Base-by-base conservation (phyloP, 441 rosid genomes). In the Gossypium gossypioides region DNA sequence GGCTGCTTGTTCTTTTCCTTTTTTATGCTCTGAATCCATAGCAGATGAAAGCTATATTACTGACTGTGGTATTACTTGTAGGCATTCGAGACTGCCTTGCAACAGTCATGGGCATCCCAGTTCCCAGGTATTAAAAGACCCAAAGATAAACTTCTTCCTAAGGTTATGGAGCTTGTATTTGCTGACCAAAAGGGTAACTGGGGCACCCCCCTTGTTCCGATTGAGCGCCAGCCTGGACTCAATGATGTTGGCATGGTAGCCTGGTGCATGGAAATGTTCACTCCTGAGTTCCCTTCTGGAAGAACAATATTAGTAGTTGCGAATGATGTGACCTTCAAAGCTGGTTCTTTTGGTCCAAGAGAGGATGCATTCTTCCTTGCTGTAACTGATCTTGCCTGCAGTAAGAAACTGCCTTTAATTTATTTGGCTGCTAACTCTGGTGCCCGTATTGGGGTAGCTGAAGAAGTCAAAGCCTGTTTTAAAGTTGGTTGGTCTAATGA, bases 401-500 rank as follows among this genome's bases (percentile, higher is more conserved):
- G 81, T 57, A 84, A 87, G 86, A 96, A 90, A 81, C 84, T 96
- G 73, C 99, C 99, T 54, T 75, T 96, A 68, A 89, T 96, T 72
- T 96, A 96, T 85, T 81, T 96, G 87, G 99, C 99, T 25, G 99
- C 95, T 46, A 96, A 96, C 76, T 96, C 99, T 52, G 99, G 99
- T 74, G 99, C 99, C 4, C 94, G 99, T 29, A 89, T 96, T 52
- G 99, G 99, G 8, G 95, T 89, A 22, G 98, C 97, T 50, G 99
- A 91, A 80, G 99, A 96, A 88, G 93, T 96, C 69, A 93, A 91
- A 79, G 79, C 90, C 67, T 87, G 92, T 80, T 96, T 96, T 79
- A 89, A 89, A 84, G 88, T 96, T 24, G 93, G 98, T 63, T 96
- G 99, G 99, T 90, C 97, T 0, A 90, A 93, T 81, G 98, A 93